Evolutionary conservation across 345 rosid species (phyloP).

Genomic region (Mercurialis annua): DNA sequence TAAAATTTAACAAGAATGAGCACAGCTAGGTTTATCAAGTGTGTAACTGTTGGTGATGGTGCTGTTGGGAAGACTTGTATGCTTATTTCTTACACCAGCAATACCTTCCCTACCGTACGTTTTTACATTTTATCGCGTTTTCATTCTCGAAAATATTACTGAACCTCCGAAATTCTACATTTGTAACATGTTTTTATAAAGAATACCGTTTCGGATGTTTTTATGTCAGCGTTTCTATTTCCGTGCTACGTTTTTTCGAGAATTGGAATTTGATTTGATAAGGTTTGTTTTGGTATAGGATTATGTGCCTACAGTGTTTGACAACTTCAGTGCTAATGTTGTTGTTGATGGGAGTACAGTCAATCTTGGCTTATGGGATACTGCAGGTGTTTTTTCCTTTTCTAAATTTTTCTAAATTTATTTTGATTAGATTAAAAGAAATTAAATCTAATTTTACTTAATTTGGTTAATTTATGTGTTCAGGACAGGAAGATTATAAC

Average conservation of each 20-base stretch:
- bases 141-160: neutral
- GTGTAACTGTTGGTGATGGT: constrained; percentile 57
- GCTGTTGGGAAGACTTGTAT: constrained; percentile 57
- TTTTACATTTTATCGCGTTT: neutral
- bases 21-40: constrained; percentile 55
- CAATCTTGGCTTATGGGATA: constrained; percentile 53
- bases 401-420: neutral
- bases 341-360: constrained; percentile 56
- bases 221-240: too few relatives aligned
- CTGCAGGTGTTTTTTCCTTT: constrained; percentile 37
- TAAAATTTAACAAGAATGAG: constrained; percentile 29
- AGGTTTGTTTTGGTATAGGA: constrained; percentile 25
- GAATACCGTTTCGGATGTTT: too few relatives aligned
- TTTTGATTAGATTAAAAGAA: neutral
- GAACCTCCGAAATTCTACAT: too few relatives aligned
- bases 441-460: neutral
- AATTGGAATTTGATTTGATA: neutral
- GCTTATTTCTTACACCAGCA: constrained; percentile 57
- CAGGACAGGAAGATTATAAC: constrained; percentile 62
- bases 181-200: too few relatives aligned
- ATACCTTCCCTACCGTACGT: constrained; percentile 50
- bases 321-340: constrained; percentile 56
- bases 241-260: neutral
- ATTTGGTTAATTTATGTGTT: neutral
- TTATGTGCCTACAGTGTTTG: constrained; percentile 53